A percentile compares a stretch with the other conserved stretches of the same genome.
phyloP scores from a whole-genome alignment of 345 rosid genomes.

The Aquilaria malaccensis region DNA sequence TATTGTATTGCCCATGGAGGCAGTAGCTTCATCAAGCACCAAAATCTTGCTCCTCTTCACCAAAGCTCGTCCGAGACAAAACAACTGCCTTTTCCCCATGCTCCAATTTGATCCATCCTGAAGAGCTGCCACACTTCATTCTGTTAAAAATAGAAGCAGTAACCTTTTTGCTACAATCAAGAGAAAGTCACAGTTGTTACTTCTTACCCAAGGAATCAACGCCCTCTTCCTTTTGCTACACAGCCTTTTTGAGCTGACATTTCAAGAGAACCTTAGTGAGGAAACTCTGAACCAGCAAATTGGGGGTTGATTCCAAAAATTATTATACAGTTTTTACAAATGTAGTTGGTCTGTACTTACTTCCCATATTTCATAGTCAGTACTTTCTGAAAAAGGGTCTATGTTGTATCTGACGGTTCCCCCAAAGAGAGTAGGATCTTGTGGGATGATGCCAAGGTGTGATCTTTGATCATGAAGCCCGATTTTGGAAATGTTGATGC shows the following conservation, averaged over 20 bases:
- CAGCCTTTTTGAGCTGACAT: slow-evolving; percentile 72
- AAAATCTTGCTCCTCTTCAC: slow-evolving; percentile 40
- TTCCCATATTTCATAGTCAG: slow-evolving; percentile 43
- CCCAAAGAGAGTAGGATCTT: slow-evolving; percentile 60
- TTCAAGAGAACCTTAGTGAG: slow-evolving; percentile 59
- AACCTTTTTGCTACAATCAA: neutral
- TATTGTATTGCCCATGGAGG: slow-evolving; percentile 46
- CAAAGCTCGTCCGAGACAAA: slow-evolving; percentile 55
- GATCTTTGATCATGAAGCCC: slow-evolving; percentile 62
- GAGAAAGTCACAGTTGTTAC: neutral
- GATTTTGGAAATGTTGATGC: slow-evolving; percentile 36
- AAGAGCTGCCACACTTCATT: slow-evolving; percentile 23
- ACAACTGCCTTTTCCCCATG: slow-evolving; percentile 49
- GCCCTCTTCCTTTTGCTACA: slow-evolving; percentile 67
- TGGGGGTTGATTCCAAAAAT: neutral
- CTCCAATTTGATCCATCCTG: slow-evolving; percentile 74
- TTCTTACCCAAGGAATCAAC: slow-evolving; percentile 63
- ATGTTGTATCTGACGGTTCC: slow-evolving; percentile 60
- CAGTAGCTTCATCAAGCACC: slow-evolving; percentile 68
- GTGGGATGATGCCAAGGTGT: slow-evolving; percentile 55
- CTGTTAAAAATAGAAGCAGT: neutral
- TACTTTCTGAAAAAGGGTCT: slow-evolving; percentile 37
- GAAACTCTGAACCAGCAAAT: neutral
- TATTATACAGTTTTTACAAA: no score
- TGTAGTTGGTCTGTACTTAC: slow-evolving; percentile 13